phyloP scores from a whole-genome alignment of 352 stramenopile genomes.

The Phytopythium vexans region DNA sequence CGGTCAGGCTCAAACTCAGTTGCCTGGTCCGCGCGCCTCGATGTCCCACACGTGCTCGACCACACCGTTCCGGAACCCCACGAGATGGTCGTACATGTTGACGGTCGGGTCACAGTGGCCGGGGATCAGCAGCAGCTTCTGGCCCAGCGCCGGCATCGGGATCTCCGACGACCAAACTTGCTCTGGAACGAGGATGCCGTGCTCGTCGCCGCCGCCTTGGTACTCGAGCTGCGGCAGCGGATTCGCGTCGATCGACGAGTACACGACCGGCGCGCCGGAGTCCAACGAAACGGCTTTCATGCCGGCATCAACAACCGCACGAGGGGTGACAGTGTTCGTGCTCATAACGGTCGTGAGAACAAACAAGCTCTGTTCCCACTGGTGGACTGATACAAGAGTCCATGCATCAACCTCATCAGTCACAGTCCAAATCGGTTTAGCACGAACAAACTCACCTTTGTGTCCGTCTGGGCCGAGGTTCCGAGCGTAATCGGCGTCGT shows the following conservation, averaged over 20 bases:
- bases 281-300: conserved; percentile 72
- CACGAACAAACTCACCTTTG: conserved; percentile 3
- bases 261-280: conserved; percentile 52
- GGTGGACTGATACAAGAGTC: conserved; percentile 11
- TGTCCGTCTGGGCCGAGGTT: conserved; percentile 44
- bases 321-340: conserved; percentile 31
- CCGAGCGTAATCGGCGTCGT: conserved; percentile 65
- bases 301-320: conserved; percentile 67
- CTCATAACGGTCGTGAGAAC: conserved; percentile 74
- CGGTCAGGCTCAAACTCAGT: no score
- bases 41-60: conserved; percentile 62
- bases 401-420: neutral
- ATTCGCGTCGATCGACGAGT: conserved; percentile 32
- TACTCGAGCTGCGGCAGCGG: conserved; percentile 46
- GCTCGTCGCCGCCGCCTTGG: conserved; percentile 57
- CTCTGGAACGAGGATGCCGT: conserved; percentile 50
- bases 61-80: conserved; percentile 45
- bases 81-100: conserved; percentile 75
- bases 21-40: conserved; percentile 50
- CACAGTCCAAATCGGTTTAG: no score
- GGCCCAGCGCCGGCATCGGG: conserved; percentile 45
- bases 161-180: conserved; percentile 11
- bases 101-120: conserved; percentile 74
- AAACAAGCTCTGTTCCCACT: conserved; percentile 67
- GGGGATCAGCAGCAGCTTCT: conserved; percentile 56